These are phyloP conservation scores for Pichia phayaonensis DNA, from an alignment of 805 yeast genomes.

Conservation along the genomic window DNA sequence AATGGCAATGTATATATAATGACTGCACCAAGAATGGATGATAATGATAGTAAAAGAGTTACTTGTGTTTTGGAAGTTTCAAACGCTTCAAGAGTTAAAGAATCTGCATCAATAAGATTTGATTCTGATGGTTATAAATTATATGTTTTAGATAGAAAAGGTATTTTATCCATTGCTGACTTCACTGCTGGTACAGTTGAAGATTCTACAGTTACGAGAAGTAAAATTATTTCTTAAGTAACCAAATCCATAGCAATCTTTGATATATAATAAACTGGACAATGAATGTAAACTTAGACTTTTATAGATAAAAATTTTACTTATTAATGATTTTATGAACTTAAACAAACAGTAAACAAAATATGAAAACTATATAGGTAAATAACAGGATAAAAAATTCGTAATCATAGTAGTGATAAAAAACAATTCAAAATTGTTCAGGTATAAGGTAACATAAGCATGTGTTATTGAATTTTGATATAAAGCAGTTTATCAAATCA, in stretches of 20 bases:
- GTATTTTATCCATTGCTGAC: conserved; percentile 70
- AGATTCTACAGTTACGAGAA: conserved; percentile 56
- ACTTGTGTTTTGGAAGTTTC: conserved; percentile 73
- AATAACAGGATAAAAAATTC: background rate
- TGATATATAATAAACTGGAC: background rate
- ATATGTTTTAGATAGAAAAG: conserved; percentile 73
- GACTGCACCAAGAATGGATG: conserved; percentile 50
- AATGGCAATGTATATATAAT: conserved; percentile 69
- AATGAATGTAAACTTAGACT: background rate
- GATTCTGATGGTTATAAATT: conserved; percentile 77
- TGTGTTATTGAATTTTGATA: background rate
- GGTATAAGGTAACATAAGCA: background rate
- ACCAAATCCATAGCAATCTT: background rate
- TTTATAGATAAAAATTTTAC: no score
- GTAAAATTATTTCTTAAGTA: conserved; percentile 43
- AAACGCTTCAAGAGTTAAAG: conserved; percentile 61
- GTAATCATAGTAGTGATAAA: background rate
- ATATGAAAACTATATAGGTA: background rate
- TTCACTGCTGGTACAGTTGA: conserved; percentile 82
- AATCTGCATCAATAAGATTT: conserved; percentile 72
- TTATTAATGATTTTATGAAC: background rate
- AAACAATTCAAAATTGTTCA: background rate
- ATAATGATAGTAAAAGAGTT: conserved; percentile 48
- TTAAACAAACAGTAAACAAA: background rate
- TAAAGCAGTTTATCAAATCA: background rate